phyloP scores from a whole-genome alignment of 805 yeast genomes.

The Kluyveromyces siamensis region DNA sequence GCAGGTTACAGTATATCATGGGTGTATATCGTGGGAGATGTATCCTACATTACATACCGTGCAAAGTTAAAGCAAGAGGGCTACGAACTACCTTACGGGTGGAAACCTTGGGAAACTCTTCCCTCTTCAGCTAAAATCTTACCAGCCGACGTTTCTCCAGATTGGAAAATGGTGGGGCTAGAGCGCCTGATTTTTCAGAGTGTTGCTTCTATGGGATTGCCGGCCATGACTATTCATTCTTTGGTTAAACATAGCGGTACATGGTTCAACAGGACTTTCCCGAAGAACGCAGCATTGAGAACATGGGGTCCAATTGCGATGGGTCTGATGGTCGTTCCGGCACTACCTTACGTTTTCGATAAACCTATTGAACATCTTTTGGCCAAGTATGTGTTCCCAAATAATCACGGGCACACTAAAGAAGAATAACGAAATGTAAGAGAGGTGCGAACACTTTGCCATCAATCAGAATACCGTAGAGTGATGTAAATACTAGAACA shows the following conservation, averaged over 20 bases:
- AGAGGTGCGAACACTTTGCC: neutral
- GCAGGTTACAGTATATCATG: slow-evolving; percentile 68
- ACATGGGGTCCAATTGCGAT: slow-evolving; percentile 72
- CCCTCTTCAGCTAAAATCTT: slow-evolving; percentile 27
- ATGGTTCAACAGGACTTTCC: slow-evolving; percentile 45
- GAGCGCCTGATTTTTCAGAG: slow-evolving; percentile 76
- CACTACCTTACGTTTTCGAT: slow-evolving; percentile 69
- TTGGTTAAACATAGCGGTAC: slow-evolving; percentile 61
- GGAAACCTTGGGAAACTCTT: slow-evolving; percentile 56
- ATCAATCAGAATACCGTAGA: neutral
- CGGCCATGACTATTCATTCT: slow-evolving; percentile 78
- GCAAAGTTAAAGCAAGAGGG: slow-evolving; percentile 61
- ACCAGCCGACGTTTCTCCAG: slow-evolving; percentile 31
- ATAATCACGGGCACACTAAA: slow-evolving; percentile 3
- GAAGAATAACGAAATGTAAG: slow-evolving; percentile 1
- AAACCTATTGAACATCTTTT: slow-evolving; percentile 71
- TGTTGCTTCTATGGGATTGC: slow-evolving; percentile 78
- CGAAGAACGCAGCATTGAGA: slow-evolving; percentile 36
- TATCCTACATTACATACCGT: slow-evolving; percentile 63
- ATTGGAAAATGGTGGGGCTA: slow-evolving; percentile 56
- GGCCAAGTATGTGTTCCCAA: slow-evolving; percentile 45
- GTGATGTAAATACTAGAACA: neutral
- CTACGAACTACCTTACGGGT: slow-evolving; percentile 41
- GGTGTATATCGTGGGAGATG: slow-evolving; percentile 70
- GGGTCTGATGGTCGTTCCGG: slow-evolving; percentile 70